Conservation (phyloP, 2,329 filamentous ascomycete genomes). For the Didymellaceae sp. region DNA sequence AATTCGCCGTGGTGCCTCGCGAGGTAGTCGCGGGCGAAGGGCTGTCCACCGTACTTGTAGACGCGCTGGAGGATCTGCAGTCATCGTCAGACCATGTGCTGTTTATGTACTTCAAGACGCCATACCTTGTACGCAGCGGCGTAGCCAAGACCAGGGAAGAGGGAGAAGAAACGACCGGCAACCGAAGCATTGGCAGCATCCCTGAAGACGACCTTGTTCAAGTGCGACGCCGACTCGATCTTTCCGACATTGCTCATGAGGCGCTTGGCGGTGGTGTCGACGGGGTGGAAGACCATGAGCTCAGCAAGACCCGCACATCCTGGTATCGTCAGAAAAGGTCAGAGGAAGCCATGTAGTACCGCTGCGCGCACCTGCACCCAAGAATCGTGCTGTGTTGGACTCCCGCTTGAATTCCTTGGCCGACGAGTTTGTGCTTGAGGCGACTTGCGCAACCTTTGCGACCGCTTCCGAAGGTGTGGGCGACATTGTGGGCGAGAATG, state of each 20-base stretch:
- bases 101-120: neutral
- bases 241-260: constrained; percentile 97
- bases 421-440: constrained; percentile 46
- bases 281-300: constrained; percentile 77
- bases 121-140: constrained; percentile 92
- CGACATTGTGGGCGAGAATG: constrained; percentile 14
- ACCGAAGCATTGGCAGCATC: constrained; percentile 77
- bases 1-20: constrained; percentile 76
- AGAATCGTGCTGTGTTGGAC: constrained; percentile 83
- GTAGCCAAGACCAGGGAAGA: constrained; percentile 97
- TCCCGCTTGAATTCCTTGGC: constrained; percentile 78
- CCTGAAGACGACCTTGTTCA: constrained; percentile 94
- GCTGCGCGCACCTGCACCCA: constrained; percentile 79
- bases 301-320: constrained; percentile 93
- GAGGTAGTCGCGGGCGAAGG: constrained; percentile 90
- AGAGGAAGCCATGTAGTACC: constrained; percentile 13
- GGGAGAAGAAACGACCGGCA: constrained; percentile 84
- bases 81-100: constrained; percentile 19
- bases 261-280: constrained; percentile 98
- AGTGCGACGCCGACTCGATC: constrained; percentile 65
- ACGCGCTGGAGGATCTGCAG: constrained; percentile 82
- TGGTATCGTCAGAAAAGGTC: constrained; percentile 56
- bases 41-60: constrained; percentile 99
- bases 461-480: constrained; percentile 17
- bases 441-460: constrained; percentile 20